phyloP scores from a whole-genome alignment of 768 basidiomycete species.

The Lactarius psammicola region DNA sequence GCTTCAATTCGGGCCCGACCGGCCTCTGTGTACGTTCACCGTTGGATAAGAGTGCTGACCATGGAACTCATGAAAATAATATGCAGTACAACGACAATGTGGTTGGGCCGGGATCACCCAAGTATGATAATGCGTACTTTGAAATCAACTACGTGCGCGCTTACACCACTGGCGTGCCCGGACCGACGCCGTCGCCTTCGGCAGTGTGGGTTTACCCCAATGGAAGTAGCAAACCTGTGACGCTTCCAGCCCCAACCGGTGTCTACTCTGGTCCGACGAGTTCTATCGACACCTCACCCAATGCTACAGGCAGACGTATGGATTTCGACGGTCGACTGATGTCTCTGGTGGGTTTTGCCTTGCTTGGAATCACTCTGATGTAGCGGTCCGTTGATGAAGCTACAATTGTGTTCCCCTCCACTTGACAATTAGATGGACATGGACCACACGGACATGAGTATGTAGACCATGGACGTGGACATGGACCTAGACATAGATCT shows the following conservation, averaged over 20 bases:
- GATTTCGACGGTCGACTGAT: not conserved
- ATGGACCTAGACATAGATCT: not conserved
- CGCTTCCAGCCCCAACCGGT: conserved; percentile 15
- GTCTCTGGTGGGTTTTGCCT: conserved; percentile 11
- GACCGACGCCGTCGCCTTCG: conserved; percentile 28
- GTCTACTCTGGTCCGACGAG: not conserved
- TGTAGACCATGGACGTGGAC: not conserved
- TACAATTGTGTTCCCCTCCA: not conserved
- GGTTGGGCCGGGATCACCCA: conserved; percentile 51
- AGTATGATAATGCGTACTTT: conserved; percentile 61
- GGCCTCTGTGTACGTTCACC: conserved; percentile 43
- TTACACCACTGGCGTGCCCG: conserved; percentile 42
- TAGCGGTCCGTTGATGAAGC: conserved; percentile 1
- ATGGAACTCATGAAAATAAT: not conserved
- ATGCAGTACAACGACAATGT: conserved; percentile 54
- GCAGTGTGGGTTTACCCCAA: conserved; percentile 8
- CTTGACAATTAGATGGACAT: not conserved
- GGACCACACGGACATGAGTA: not conserved
- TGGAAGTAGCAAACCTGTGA: conserved; percentile 9
- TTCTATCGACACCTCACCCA: not conserved
- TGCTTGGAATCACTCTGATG: conserved; percentile 1
- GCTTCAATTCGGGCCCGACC: conserved; percentile 39
- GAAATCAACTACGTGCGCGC: conserved; percentile 65
- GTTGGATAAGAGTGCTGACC: not conserved
- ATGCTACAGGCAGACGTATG: not conserved